Evolutionary conservation across 441 rosid species (phyloP), one percentile per base, ranked within the genome.

Genomic region (Mallotus japonicus): DNA sequence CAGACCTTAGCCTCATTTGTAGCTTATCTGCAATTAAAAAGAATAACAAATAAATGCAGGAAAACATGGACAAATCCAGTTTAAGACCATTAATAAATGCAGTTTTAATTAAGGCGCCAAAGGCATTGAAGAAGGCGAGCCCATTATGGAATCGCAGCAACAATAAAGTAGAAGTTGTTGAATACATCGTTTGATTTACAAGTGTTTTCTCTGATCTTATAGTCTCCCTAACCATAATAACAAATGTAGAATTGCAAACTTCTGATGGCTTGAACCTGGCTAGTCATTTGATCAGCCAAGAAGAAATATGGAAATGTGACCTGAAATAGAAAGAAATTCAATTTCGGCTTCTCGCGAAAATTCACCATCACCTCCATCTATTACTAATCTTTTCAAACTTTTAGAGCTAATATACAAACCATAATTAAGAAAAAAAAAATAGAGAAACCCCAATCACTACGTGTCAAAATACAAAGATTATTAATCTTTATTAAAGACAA

Each of bases 261-360:
- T 75, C 95, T 85, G 5, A 90, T 46, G 46, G 92, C 89, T 84
- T 87, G 92, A 34, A 88, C 92, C 88, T 90, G 95, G 80, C 98
- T 90, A 62, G 93, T 88, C 15, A 90, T 67, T 64, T 91, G 97
- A 80, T 91, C 98, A 19, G 89, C 98, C 80, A 88, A 81, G 87
- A 91, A 87, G 83, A 90, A 90, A 80, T 90, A 94, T 0, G 89
- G 96, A 49, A 88, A 88, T n/a, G 85, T 86, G 49, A 92, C 96
- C 97, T 89, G 85, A 9, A 72, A 14, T 71, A 70, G 34, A 4
- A 56, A 14, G 53, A 32, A 12, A 3, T 0, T 46, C n/a, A n/a
- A n/a, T n/a, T n/a, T n/a, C n/a, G n/a, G n/a, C n/a, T n/a, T n/a
- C n/a, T n/a, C n/a, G n/a, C n/a, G n/a, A n/a, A n/a, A n/a, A n/a